Evolutionary conservation across 805 yeast genomes (phyloP), one percentile per base, ranked within the genome.

Genomic region (Citeromyces nyonsensis): DNA sequence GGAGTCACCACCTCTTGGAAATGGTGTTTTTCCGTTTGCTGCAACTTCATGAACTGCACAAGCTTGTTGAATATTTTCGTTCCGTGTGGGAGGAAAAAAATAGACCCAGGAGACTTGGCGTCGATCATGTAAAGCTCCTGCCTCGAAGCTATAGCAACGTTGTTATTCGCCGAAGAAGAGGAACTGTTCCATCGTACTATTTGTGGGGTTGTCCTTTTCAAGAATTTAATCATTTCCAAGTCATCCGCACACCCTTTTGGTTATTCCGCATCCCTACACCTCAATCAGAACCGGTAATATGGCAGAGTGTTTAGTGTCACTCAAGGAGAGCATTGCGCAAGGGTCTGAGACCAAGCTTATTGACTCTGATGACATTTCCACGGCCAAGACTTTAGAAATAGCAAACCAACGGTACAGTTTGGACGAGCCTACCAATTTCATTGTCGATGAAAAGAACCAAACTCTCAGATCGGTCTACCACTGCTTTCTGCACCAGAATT

Each of bases 1-100:
- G 98, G 98, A 1, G 95, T 82, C 18, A 88, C 70, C 5, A 91
- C 96, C 54, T 91, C 97, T 36, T 81, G 74, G 47, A 85, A 91
- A 0, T 94, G 95, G 43, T 76, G 79, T 38, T 65, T 69, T 13
- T 68, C 56, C 22, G 22, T 18, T 51, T 85, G 93, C 47, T 84
- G 95, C 27, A 72, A 56, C 47, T 83, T 80, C 88, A 91, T 86
- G 52, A 85, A 91, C 28, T 62, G 63, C 10, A 83, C 61, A 37
- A 91, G 56, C 40, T 73, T 78, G 51, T 84, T 82, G 59, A 86
- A 81, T 15, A 91, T 66, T 29, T 88, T 61, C 1, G 96, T 73
- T 2, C 98, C 98, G 47, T 84, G 85, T 1, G 97, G 97, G 26
- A 88, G 61, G 44, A 91, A 84, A 59, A 91, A 91, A 2, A 82